These are phyloP conservation scores for Alternaria triticimaculans DNA, from an alignment of 2,329 filamentous ascomycete species.

Conservation along the genomic window DNA sequence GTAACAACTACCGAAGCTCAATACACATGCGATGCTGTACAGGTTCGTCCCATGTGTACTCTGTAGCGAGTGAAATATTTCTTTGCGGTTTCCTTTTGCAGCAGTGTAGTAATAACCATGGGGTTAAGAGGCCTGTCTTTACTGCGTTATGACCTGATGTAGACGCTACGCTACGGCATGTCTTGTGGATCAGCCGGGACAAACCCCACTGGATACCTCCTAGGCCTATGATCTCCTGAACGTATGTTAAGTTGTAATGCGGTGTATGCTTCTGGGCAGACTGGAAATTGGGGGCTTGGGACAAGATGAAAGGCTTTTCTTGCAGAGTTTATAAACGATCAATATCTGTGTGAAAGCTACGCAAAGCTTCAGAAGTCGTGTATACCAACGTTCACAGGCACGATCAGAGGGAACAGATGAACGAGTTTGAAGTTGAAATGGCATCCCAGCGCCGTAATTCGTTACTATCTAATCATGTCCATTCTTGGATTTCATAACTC, in stretches of 20 bases:
- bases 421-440: neutral
- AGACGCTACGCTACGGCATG: neutral
- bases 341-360: neutral
- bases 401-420: neutral
- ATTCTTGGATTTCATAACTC: slow-evolving; percentile 9
- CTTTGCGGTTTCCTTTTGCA: too few relatives aligned
- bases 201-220: neutral
- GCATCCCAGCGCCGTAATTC: slow-evolving; percentile 15
- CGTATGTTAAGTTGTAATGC: neutral
- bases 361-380: neutral
- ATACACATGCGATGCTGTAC: neutral
- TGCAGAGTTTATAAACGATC: neutral
- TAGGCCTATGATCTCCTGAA: neutral
- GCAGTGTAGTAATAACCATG: neutral
- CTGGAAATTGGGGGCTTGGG: neutral
- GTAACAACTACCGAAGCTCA: neutral
- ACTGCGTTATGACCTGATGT: neutral
- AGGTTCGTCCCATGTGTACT: neutral
- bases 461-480: slow-evolving; percentile 18
- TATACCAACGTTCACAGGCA: neutral
- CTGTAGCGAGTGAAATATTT: neutral
- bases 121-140: neutral
- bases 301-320: neutral
- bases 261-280: neutral
- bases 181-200: neutral